Conservation (phyloP, 1,139 yeast species). For the Geotrichum reessii region DNA sequence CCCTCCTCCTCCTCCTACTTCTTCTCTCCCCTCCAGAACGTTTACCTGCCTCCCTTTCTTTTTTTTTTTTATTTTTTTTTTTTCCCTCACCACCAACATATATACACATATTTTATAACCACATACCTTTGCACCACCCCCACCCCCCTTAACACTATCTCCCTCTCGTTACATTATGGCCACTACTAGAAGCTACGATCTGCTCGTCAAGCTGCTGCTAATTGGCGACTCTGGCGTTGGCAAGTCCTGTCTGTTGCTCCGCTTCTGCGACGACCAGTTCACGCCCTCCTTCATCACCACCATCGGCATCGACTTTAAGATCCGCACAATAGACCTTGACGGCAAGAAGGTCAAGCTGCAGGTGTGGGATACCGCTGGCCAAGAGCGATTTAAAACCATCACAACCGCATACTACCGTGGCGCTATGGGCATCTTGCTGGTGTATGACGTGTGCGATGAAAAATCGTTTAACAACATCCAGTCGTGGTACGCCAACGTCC, state of each 20-base stretch:
- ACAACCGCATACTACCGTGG: slow-evolving; percentile 98
- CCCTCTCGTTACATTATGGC: slow-evolving; percentile 27
- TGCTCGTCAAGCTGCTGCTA: slow-evolving; percentile 85
- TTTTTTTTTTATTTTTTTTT: neutral
- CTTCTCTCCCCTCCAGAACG: neutral
- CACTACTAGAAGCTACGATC: slow-evolving; percentile 74
- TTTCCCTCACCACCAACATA: neutral
- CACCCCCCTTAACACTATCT: neutral
- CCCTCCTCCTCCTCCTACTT: neutral
- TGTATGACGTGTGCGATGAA: slow-evolving; percentile 93
- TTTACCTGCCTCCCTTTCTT: neutral
- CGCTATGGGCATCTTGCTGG: slow-evolving; percentile 95
- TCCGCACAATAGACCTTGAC: slow-evolving; percentile 89
- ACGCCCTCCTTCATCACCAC: slow-evolving; percentile 95
- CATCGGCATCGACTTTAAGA: slow-evolving; percentile 95
- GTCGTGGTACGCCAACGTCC: slow-evolving; percentile 91
- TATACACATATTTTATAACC: neutral
- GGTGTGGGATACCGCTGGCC: slow-evolving; percentile 99
- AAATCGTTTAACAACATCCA: slow-evolving; percentile 81
- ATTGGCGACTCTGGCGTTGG: slow-evolving; percentile 97
- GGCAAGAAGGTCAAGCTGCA: slow-evolving; percentile 91
- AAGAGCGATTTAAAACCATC: slow-evolving; percentile 95
- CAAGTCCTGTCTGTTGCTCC: slow-evolving; percentile 84
- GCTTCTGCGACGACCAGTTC: slow-evolving; percentile 96
- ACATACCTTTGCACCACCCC: neutral